Evolutionary conservation across 495 filamentous ascomycete genomes (phyloP).

Genomic region (Echria macrotheca): DNA sequence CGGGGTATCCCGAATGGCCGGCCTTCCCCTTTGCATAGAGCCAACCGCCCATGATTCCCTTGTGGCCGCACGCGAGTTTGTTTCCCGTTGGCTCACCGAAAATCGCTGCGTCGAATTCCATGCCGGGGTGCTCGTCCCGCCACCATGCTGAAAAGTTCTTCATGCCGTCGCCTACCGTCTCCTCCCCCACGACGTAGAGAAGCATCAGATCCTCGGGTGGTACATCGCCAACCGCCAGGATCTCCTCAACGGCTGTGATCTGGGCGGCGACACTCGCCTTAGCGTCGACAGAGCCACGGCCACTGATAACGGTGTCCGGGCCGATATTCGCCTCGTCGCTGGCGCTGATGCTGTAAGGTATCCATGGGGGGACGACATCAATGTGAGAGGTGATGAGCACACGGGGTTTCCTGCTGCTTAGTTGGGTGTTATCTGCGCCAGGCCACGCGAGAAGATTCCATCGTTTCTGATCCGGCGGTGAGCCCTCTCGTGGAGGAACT

Average conservation of each 20-base stretch:
- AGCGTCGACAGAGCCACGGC: conserved; percentile 83
- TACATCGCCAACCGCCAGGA: conserved; percentile 42
- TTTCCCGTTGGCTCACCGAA: conserved; percentile 91
- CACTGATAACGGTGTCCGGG: conserved; percentile 36
- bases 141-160: conserved; percentile 50
- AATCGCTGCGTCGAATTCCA: conserved; percentile 53
- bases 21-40: conserved; percentile 68
- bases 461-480: conserved; percentile 29
- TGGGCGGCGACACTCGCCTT: conserved; percentile 84
- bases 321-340: conserved; percentile 38
- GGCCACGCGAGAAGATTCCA: conserved; percentile 78
- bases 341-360: conserved; percentile 50
- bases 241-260: conserved; percentile 59
- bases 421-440: conserved; percentile 27
- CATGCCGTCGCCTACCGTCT: conserved; percentile 83
- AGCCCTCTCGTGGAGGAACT: conserved; percentile 54
- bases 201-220: conserved; percentile 53
- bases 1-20: conserved; percentile 85
- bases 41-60: conserved; percentile 64
- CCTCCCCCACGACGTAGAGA: conserved; percentile 88
- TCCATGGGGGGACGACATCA: conserved; percentile 66
- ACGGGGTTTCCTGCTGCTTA: conserved; percentile 42
- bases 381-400: conserved; percentile 73
- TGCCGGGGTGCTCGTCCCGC: conserved; percentile 40
- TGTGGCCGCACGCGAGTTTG: conserved; percentile 83